These are phyloP conservation scores for Gossypium raimondii DNA, from an alignment of 345 rosid genomes.

Conservation along the genomic window DNA sequence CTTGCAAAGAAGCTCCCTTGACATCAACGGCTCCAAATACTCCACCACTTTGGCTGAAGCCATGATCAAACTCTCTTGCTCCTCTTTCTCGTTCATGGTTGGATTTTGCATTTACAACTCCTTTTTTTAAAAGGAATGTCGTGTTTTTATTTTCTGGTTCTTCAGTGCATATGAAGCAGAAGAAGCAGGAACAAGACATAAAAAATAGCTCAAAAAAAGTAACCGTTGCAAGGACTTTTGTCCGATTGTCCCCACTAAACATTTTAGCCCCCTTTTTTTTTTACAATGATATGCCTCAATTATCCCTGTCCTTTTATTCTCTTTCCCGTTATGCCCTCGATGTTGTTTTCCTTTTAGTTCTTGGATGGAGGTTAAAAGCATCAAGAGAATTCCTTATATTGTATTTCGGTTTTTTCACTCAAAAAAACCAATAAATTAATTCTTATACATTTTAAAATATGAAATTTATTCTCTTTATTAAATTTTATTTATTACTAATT, in stretches of 20 bases:
- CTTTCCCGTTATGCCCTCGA: not conserved
- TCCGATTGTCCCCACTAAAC: not conserved
- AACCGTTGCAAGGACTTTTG: conserved; percentile 19
- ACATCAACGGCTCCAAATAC: conserved; percentile 68
- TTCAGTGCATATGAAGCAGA: not conserved
- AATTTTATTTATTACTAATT: no score
- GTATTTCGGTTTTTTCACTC: no score
- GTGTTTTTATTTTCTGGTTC: not conserved
- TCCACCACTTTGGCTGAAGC: conserved; percentile 60
- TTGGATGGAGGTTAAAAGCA: no score
- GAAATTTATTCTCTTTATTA: no score
- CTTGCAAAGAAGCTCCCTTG: conserved; percentile 67
- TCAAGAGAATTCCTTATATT: no score
- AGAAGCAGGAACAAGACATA: not conserved
- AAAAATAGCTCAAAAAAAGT: conserved; percentile 9
- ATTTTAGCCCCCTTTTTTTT: not conserved
- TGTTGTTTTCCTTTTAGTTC: not conserved
- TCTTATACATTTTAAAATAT: no score
- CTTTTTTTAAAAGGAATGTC: not conserved
- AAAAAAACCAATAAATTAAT: no score
- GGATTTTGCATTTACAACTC: not conserved
- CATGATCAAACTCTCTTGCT: conserved; percentile 33
- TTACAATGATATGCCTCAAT: not conserved
- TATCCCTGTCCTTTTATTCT: not conserved
- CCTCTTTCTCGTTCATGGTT: conserved; percentile 37